Base-by-base conservation (phyloP, 495 filamentous ascomycete genomes). In the Aspergillus conjunctus region DNA sequence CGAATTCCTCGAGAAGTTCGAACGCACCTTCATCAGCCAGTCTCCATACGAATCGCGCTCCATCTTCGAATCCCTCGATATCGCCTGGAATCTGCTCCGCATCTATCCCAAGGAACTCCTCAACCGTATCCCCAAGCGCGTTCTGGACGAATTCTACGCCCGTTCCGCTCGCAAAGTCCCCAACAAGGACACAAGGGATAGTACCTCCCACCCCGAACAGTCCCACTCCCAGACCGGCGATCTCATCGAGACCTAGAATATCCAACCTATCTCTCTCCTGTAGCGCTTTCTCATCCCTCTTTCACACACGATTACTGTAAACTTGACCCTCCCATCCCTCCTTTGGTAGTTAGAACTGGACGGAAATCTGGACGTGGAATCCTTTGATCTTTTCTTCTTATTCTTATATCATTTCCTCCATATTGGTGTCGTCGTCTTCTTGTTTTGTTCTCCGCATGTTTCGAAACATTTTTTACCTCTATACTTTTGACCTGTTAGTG, bases 1-100 rank as follows among this genome's bases (percentile, higher is more conserved):
- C 10, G 94, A 99, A 75, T 98, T 99, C 83, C 81, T 99, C 60
- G 95, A 98, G 64, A 97, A 97, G 72, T 99, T 99, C 74, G 94
- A 99, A 80, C 84, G 88, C 54, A 87, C 83, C 45, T 99, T 97
- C 79, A 96, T 99, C 79, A 80, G 79, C 61, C 94, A 99, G 77
- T 88, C 89, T 43, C 79, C 94, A 39, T 99, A 99, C 75, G 94
- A 99, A 76, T 85, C 84, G 43, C 87, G 94, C 60, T 88, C 81
- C 50, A 96, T 98, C 70, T 91, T 81, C 74, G 94, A 99, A 74
- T 92, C 90, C 32, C 82, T 99, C 49, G 94, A 99, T 71, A 86
- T 93, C 66, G 95, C 94, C 61, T 99, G 94, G 94, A 91, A 91
- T 69, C 73, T 99, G 68, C 85, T 99, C 56, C 85, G 95, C 66